These are phyloP conservation scores for Dinochytrium kinnereticum DNA, from an alignment of 371 early-diverging fungal species.

Conservation along the genomic window DNA sequence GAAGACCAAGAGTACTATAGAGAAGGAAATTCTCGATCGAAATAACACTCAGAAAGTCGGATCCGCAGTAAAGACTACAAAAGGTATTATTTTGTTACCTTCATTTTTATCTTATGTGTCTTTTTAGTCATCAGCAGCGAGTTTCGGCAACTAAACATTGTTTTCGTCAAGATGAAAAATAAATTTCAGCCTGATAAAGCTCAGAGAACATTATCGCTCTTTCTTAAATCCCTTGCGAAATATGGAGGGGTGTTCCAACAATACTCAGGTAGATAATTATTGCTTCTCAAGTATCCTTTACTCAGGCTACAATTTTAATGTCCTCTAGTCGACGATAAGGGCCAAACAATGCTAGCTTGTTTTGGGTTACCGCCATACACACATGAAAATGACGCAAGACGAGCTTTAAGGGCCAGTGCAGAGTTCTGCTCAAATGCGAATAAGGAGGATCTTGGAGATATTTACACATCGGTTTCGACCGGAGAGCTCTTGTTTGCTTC, in stretches of 20 bases:
- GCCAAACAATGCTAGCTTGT: conserved; percentile 14
- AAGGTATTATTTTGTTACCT: not conserved
- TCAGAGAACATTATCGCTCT: conserved; percentile 1
- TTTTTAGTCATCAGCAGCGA: conserved; percentile 7
- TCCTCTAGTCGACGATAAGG: conserved; percentile 8
- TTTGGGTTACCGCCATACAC: conserved; percentile 22
- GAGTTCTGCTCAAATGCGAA: not conserved
- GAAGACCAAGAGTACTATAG: not conserved
- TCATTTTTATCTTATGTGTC: not conserved
- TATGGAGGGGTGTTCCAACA: conserved; percentile 20
- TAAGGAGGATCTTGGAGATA: not conserved
- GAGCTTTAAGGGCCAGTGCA: not conserved
- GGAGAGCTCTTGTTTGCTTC: conserved; percentile 11
- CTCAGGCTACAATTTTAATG: not conserved
- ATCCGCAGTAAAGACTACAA: not conserved
- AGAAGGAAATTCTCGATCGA: not conserved
- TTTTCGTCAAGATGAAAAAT: conserved; percentile 13
- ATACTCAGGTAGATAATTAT: not conserved
- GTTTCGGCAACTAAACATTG: not conserved
- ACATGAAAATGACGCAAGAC: conserved; percentile 8
- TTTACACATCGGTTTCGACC: conserved; percentile 12
- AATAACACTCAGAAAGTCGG: not conserved
- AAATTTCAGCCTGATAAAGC: not conserved
- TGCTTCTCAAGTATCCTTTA: not conserved
- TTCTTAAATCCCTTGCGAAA: not conserved